phyloP scores from a whole-genome alignment of 768 basidiomycete species.

The Hygrophoropsis aurantiaca region DNA sequence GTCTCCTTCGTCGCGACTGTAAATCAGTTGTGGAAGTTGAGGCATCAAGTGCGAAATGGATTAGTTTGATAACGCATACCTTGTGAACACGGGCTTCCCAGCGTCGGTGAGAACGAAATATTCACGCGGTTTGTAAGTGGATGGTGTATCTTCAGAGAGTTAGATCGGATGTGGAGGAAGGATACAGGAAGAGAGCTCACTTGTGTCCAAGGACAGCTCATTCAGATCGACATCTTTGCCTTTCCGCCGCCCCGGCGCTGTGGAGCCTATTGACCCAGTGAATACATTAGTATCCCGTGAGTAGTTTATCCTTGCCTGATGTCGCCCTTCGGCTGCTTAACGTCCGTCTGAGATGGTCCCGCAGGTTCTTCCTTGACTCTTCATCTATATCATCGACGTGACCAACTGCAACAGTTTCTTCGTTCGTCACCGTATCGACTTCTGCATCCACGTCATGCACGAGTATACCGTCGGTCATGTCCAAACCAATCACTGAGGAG shows the following conservation, averaged over 20 bases:
- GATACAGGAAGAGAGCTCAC: constrained; percentile 25
- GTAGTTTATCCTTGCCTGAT: constrained; percentile 39
- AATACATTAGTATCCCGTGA: background rate
- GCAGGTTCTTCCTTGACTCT: constrained; percentile 60
- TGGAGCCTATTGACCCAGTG: constrained; percentile 4
- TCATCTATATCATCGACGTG: constrained; percentile 49
- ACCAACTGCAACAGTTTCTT: constrained; percentile 50
- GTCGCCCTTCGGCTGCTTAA: constrained; percentile 52
- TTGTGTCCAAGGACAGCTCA: constrained; percentile 40
- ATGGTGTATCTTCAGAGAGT: constrained; percentile 12
- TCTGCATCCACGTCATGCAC: constrained; percentile 71
- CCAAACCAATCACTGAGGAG: constrained; percentile 69
- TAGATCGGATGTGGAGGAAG: constrained; percentile 4
- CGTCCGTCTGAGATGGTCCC: constrained; percentile 72
- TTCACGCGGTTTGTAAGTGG: constrained; percentile 55
- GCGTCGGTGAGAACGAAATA: constrained; percentile 95
- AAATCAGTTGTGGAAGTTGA: too few species aligned
- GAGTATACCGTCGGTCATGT: constrained; percentile 66
- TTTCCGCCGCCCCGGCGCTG: constrained; percentile 29
- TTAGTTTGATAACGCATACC: constrained; percentile 48
- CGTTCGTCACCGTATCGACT: constrained; percentile 51
- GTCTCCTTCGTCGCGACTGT: constrained; percentile 52
- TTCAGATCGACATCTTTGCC: constrained; percentile 33
- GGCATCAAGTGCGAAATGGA: too few species aligned
- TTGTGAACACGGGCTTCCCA: constrained; percentile 95